phyloP scores from a whole-genome alignment of 805 yeast species.

The Metschnikowia koreensis region DNA sequence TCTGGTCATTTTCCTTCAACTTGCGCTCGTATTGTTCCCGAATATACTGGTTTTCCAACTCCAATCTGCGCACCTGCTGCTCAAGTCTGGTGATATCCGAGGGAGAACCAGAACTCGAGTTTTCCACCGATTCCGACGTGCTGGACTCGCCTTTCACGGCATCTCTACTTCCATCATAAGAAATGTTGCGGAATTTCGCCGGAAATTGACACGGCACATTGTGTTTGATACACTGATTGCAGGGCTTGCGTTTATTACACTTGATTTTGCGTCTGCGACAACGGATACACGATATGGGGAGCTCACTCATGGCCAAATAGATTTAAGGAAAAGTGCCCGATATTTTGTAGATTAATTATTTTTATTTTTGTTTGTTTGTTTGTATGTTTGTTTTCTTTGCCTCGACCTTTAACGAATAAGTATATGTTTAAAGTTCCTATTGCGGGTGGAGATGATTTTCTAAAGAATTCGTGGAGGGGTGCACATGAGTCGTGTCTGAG shows the following conservation, averaged over 20 bases:
- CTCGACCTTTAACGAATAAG: no score
- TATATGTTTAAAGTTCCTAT: no score
- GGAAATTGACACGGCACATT: constrained; percentile 19
- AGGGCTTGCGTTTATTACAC: constrained; percentile 20
- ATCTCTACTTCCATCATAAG: background rate
- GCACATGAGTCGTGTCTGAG: background rate
- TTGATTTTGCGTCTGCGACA: constrained; percentile 21
- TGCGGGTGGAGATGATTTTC: background rate
- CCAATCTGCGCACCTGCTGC: constrained; percentile 4
- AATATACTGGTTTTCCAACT: constrained; percentile 5
- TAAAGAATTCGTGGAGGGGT: background rate
- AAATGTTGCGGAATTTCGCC: constrained; percentile 16
- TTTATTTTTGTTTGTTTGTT: no score
- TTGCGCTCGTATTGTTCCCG: constrained; percentile 3
- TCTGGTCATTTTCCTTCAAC: background rate
- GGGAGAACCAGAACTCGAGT: background rate
- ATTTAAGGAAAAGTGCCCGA: background rate
- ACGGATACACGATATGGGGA: constrained; percentile 19
- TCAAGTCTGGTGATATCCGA: constrained; percentile 1
- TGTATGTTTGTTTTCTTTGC: no score
- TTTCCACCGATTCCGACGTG: background rate
- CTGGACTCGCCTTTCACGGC: constrained; percentile 1
- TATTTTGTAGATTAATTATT: background rate
- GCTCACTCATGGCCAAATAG: constrained; percentile 7
- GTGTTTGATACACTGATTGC: constrained; percentile 16